Base-by-base conservation (phyloP, 106 monocot species). In the Acanthochlamys bracteata region DNA sequence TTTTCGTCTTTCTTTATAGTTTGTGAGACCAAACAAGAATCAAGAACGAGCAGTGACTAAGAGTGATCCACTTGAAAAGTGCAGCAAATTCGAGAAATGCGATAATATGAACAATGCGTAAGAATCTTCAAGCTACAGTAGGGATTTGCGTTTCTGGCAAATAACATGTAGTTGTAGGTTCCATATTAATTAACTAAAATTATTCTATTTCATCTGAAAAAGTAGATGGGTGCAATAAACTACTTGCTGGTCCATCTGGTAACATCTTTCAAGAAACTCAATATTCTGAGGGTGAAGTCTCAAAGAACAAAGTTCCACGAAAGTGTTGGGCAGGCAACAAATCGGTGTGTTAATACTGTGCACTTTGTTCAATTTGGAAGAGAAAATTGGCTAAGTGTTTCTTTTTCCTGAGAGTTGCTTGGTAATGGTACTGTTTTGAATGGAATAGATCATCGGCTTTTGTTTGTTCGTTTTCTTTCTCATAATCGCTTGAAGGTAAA, bases 161-260 rank as follows among this genome's bases (percentile, higher is more conserved):
- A 42, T 39, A 53, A 53, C 46, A 39, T 71, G 53, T 62, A 71
- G 71, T 26, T 16, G 22, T 26, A 17, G 23, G 53, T 23, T 15
- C 20, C 1, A 9, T 53, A 16, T 52, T 61, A 39, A 4, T 33
- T 6, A 17, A 62, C 53, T n/a, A n/a, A n/a, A n/a, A 55, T 33
- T 41, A 23, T 23, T 15, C 25, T 60, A 51, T 51, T 4, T 13
- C 25, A 60, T 39, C 33, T 41, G 67, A 60, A 23, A 27, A 7
- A 21, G n/a, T 53, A 41, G 33, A 43, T 24, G 39, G 59, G 14
- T 66, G 17, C 27, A 39, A 67, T 40, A 39, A 57, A 47, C 58
- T 13, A 23, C 41, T 52, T 39, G 47, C 17, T 20, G 12, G 8
- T 39, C n/a, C 16, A 16, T 20, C 13, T 26, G 10, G 26, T 66